Evolutionary conservation across 2,329 filamentous ascomycete species (phyloP), one percentile per base, ranked within the genome.

Genomic region (Sporothrix pseudoabietina): DNA sequence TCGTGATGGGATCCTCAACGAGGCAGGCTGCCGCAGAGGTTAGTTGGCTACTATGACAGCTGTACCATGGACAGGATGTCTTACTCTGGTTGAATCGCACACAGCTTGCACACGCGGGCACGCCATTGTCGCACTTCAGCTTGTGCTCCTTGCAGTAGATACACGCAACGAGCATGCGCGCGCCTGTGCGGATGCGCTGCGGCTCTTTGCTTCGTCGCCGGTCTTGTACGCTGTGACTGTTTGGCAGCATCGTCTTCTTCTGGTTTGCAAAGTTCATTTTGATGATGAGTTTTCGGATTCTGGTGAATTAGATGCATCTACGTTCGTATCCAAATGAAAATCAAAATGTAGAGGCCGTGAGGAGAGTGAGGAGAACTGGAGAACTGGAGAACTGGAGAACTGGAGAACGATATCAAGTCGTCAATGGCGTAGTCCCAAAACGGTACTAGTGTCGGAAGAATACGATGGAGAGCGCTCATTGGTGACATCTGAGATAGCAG

Each of bases 1-100:
- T 79, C 0, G 78, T 79, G 4, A 71, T 57, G 0, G 79, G 78
- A 71, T 81, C 78, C 71, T 80, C 78, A 0, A 78, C 73, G 3
- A 78, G 72, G 59, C 77, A 78, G 9, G 47, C 74, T 75, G 57
- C 26, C 26, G 26, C 26, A 26, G 26, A 26, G 26, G 26, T 26
- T 26, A 26, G 26, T 26, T 26, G 2, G 26, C 26, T 26, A 26
- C 26, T 9, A 19, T 10, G 39, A 19, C 2, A 19, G 55, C 0
- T 9, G 19, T 3, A 71, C 14, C 2, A 12, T 2, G 1, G 2
- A 5, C 47, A 8, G 8, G 3, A 16, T 1, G 6, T 10, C 59
- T 19, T 8, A 54, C 70, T 65, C 30, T 35, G 30, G 6, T n/a
- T 44, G 7, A 52, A 26, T 10, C 70, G 30, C 9, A 52, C 14